These are phyloP conservation scores for Ephemerocybe angulata DNA, from an alignment of 768 basidiomycete genomes.

Conservation along the genomic window DNA sequence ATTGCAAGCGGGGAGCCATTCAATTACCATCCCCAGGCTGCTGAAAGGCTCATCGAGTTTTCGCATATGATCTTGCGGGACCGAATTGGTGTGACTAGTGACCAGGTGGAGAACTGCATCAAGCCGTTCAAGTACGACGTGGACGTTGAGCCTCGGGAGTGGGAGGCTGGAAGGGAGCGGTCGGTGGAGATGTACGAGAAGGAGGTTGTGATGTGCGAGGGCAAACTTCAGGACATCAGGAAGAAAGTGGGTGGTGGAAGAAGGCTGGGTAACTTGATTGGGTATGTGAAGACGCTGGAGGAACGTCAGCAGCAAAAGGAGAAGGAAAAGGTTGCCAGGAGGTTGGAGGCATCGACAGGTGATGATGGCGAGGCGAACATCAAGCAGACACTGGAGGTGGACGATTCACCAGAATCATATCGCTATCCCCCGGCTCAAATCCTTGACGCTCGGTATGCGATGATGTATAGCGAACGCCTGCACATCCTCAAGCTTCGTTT, in stretches of 20 bases:
- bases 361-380: conserved; percentile 27
- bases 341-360: conserved; percentile 35
- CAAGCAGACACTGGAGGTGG: conserved; percentile 12
- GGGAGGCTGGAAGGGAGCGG: conserved; percentile 78
- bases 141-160: conserved; percentile 89
- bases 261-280: conserved; percentile 69
- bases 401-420: conserved; percentile 69
- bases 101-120: conserved; percentile 99
- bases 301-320: conserved; percentile 48
- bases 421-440: conserved; percentile 90
- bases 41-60: conserved; percentile 88
- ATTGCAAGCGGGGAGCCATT: conserved; percentile 90
- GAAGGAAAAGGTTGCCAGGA: conserved; percentile 51
- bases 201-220: conserved; percentile 82
- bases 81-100: conserved; percentile 89
- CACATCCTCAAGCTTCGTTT: conserved; percentile 82
- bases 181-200: conserved; percentile 79
- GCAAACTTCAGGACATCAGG: conserved; percentile 80
- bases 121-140: conserved; percentile 99
- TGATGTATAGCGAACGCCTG: conserved; percentile 80
- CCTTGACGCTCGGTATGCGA: conserved; percentile 89
- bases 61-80: conserved; percentile 92
- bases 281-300: conserved; percentile 80
- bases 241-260: conserved; percentile 86
- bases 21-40: conserved; percentile 81